These are phyloP conservation scores for Dactylorhiza incarnata DNA, from an alignment of 106 monocot species.

Conservation along the genomic window DNA sequence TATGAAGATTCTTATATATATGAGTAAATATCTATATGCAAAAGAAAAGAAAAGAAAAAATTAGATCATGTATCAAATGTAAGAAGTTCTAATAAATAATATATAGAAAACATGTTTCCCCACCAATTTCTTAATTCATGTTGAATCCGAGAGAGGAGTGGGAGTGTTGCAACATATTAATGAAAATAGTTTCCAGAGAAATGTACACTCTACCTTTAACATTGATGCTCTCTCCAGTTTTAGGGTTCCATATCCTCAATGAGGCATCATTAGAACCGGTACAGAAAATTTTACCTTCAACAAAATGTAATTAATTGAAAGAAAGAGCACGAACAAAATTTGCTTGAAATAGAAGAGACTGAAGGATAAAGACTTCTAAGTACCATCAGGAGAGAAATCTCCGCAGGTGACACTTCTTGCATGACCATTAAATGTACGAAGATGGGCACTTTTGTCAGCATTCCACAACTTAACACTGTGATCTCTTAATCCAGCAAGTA, in stretches of 20 bases:
- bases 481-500: slow-evolving; percentile 86
- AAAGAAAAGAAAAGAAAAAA: no score
- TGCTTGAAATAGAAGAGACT: background rate
- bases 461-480: slow-evolving; percentile 89
- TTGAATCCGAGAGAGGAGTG: no score
- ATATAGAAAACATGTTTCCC: no score
- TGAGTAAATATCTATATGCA: no score
- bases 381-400: slow-evolving; percentile 98
- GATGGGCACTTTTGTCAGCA: slow-evolving; percentile 48
- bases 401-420: slow-evolving; percentile 80
- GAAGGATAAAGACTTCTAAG: background rate
- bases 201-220: slow-evolving; percentile 47
- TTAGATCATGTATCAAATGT: no score
- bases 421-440: slow-evolving; percentile 86
- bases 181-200: no score
- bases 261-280: slow-evolving; percentile 93
- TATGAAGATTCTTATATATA: no score
- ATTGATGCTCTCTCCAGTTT: slow-evolving; percentile 52
- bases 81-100: no score
- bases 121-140: no score
- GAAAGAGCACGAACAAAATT: background rate
- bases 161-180: no score
- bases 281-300: slow-evolving; percentile 81
- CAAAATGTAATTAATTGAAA: slow-evolving; percentile 4
- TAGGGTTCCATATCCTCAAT: slow-evolving; percentile 88